Percentiles rank a stretch among this genome's conserved stretches.
These are phyloP conservation scores for Fusarium sp. DNA, from an alignment of 2,329 filamentous ascomycete genomes.

Conservation along the genomic window DNA sequence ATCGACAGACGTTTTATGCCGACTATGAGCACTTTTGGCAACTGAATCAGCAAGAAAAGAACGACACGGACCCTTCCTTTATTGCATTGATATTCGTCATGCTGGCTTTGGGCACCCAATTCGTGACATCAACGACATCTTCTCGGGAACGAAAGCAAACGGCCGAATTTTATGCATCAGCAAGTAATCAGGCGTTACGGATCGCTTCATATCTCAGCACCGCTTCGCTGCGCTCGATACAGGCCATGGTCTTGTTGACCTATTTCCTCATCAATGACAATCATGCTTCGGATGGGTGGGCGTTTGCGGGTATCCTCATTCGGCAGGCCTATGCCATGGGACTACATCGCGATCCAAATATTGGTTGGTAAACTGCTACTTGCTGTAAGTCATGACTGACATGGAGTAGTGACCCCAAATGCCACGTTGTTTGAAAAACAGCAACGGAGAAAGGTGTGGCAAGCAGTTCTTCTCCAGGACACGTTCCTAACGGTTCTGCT, in stretches of 20 bases:
- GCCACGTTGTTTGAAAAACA: constrained; percentile 80
- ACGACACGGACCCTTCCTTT: constrained; percentile 73
- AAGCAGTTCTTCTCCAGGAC: constrained; percentile 83
- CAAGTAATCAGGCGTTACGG: constrained; percentile 80
- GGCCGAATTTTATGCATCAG: constrained; percentile 85
- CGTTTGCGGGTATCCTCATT: constrained; percentile 81
- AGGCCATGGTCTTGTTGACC: constrained; percentile 83
- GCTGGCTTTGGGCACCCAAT: constrained; percentile 82
- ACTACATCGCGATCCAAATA: constrained; percentile 81
- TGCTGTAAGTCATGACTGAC: constrained; percentile 35
- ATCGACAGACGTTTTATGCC: constrained; percentile 79
- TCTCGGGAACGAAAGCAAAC: constrained; percentile 76
- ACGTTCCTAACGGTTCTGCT: constrained; percentile 84
- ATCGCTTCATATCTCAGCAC: constrained; percentile 82
- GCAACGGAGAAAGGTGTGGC: constrained; percentile 83
- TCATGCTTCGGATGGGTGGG: constrained; percentile 85
- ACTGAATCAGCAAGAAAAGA: constrained; percentile 67
- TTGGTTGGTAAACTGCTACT: constrained; percentile 58
- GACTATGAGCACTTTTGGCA: constrained; percentile 86
- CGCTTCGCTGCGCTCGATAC: constrained; percentile 78
- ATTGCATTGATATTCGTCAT: constrained; percentile 81
- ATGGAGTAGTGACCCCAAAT: constrained; percentile 66
- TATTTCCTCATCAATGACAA: constrained; percentile 91
- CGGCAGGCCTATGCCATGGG: constrained; percentile 86
- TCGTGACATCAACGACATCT: constrained; percentile 68